These are phyloP conservation scores for Teunomyces kruisii DNA, from an alignment of 805 yeast genomes.

Conservation along the genomic window DNA sequence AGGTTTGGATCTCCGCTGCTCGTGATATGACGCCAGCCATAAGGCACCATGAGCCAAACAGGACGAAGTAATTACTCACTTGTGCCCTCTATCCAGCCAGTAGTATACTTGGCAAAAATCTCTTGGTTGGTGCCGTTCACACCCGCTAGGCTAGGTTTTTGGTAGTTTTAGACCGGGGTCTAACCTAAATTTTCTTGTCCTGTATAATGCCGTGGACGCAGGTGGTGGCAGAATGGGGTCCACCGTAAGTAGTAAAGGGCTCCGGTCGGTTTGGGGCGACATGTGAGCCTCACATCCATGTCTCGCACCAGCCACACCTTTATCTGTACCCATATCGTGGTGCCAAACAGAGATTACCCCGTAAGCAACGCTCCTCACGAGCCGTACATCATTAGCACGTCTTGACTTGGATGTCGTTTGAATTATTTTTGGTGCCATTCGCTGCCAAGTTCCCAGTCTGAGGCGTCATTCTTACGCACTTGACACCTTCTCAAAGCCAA, in stretches of 20 bases:
- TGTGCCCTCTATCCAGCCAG: background rate
- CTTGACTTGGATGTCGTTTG: background rate
- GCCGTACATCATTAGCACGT: background rate
- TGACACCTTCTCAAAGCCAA: background rate
- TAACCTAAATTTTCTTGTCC: too few relatives aligned
- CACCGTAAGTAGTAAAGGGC: too few relatives aligned
- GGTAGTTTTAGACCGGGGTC: too few relatives aligned
- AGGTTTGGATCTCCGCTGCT: background rate
- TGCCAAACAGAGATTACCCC: too few relatives aligned
- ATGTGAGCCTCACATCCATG: background rate
- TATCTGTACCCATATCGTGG: too few relatives aligned
- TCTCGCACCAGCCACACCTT: background rate
- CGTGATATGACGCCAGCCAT: too few relatives aligned
- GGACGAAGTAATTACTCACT: too few relatives aligned
- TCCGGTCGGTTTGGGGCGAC: too few relatives aligned
- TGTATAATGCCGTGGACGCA: too few relatives aligned
- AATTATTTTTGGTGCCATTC: background rate
- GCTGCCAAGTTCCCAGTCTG: background rate
- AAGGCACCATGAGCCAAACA: too few relatives aligned
- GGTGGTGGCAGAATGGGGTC: too few relatives aligned
- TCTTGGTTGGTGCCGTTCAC: background rate
- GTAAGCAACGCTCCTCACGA: background rate
- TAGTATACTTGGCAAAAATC: background rate
- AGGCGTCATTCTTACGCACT: background rate
- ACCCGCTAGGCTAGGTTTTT: too few relatives aligned